Base-by-base conservation (phyloP, 768 basidiomycete genomes). In the Pleurotus salmoneostramineus region DNA sequence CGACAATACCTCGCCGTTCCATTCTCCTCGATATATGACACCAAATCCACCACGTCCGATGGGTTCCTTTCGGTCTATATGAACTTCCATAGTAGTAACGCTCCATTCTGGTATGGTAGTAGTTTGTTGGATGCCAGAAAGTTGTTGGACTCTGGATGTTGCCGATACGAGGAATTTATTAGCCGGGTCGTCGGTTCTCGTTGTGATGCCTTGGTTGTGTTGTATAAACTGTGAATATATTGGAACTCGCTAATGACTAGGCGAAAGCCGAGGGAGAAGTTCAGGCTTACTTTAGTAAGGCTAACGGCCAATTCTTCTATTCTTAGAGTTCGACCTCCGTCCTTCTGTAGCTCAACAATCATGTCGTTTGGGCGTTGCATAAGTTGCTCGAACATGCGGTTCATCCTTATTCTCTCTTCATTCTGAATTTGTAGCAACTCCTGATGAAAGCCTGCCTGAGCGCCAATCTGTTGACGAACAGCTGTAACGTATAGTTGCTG, bases 41-140 rank as follows among this genome's bases (percentile, higher is more conserved):
- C 68, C 69, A 50, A 68, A 69, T n/a, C 63, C 64, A 8, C 69
- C 69, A 34, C 60, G 60, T 4, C 69, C 69, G 17, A 69, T 15
- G 8, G 11, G 48, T 8, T 49, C 15, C 48, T 49, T 49, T 6
- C 48, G 15, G 37, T 66, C 60, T 32, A 67, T 65, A 21, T 57
- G 55, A 4, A 69, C 66, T 32, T 69, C 69, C 12, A 69, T 58
- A 49, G 64, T 68, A 7, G 68, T 69, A 15, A 70, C 48, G 21
- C 61, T 48, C 69, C 68, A 70, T 4, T 50, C 15, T 5, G 65
- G 62, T 34, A 66, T 59, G 12, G 62, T 58, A 6, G 33, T 32
- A 5, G 48, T 27, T 15, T 49, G 48, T 5, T 21, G 27, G 7
- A 49, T 27, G 11, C 48, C 48, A 7, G 48, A 49, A 2, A 49